phyloP scores from a whole-genome alignment of 2,329 filamentous ascomycete genomes.

The Alternaria ventricosa region DNA sequence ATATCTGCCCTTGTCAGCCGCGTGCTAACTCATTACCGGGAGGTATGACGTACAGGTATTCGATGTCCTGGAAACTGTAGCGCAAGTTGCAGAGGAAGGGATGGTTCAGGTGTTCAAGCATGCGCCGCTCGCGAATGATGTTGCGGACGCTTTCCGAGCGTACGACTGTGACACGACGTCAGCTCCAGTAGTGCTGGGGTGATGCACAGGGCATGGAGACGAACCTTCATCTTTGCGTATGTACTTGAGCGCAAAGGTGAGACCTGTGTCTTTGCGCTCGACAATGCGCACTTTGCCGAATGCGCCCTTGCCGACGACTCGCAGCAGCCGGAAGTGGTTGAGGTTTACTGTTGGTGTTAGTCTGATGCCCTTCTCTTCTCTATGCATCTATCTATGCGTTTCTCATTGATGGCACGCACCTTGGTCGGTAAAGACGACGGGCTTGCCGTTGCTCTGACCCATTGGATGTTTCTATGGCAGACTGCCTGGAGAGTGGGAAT shows the following conservation, averaged over 20 bases:
- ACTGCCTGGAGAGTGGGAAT: slow-evolving; percentile 19
- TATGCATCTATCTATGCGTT: too few relatives aligned
- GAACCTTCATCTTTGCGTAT: slow-evolving; percentile 97
- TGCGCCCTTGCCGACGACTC: slow-evolving; percentile 95
- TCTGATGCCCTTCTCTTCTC: neutral
- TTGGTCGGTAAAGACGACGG: slow-evolving; percentile 90
- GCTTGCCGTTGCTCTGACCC: slow-evolving; percentile 96
- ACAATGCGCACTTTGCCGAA: slow-evolving; percentile 99
- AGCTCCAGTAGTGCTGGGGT: slow-evolving; percentile 19
- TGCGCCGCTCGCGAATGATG: slow-evolving; percentile 94
- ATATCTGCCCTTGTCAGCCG: slow-evolving; percentile 62
- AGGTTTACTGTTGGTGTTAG: slow-evolving; percentile 74
- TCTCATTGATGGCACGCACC: slow-evolving; percentile 61
- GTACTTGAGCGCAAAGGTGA: slow-evolving; percentile 97
- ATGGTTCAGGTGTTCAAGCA: slow-evolving; percentile 98
- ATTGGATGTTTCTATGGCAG: slow-evolving; percentile 59
- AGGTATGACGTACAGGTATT: slow-evolving; percentile 81
- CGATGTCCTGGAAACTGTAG: slow-evolving; percentile 98
- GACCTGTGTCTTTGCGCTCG: slow-evolving; percentile 90
- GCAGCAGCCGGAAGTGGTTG: slow-evolving; percentile 93
- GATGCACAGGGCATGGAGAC: slow-evolving; percentile 37
- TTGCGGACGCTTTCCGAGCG: slow-evolving; percentile 97
- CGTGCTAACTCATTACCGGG: too few relatives aligned
- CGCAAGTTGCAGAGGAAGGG: slow-evolving; percentile 98
- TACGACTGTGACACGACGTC: slow-evolving; percentile 70